Base-by-base conservation (phyloP, 768 basidiomycete genomes). In the Infundibulicybe gibba region DNA sequence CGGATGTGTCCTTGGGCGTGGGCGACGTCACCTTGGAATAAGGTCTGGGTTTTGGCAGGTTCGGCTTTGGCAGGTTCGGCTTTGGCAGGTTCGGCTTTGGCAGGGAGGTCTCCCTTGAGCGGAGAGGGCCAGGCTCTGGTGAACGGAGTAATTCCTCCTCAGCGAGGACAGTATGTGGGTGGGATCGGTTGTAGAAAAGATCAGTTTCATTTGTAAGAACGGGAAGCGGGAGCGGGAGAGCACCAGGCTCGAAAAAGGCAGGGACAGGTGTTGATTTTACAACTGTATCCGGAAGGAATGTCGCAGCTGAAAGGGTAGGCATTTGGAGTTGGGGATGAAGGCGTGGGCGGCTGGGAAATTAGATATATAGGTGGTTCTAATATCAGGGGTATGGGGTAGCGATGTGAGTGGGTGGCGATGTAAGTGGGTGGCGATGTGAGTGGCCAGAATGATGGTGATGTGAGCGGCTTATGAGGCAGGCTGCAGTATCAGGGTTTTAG, bases 181-280 rank as follows among this genome's bases (percentile, higher is more conserved):
- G 4, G 41, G 49, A 45, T 19, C 32, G 19, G 31, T 35, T 32
- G 13, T 35, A 34, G 11, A 43, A 40, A 21, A 54, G 13, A 20
- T 54, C 53, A 25, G 51, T 52, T 40, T 54, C 50, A 13, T 50
- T 50, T 20, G 52, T 40, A 32, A 47, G 53, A 25, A 52, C 45
- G 6, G 50, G 53, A 20, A 44, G 17, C 16, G 50, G 42, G 30
- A 50, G 50, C 6, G 47, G 53, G 31, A 48, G 53, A 49, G 53
- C 46, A 46, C 43, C 44, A 41, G 53, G 53, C 53, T 51, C 53
- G 41, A 41, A 52, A 17, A 54, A 52, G 31, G 53, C 43, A 6
- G 47, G 38, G 33, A 50, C 47, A 33, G 33, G 34, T 15, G 38
- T 30, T 19, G 48, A 55, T 30, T 43, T 49, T 33, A 40, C 30